phyloP scores from a whole-genome alignment of 140 eudicot genomes.

The Stevia rebaudiana region DNA sequence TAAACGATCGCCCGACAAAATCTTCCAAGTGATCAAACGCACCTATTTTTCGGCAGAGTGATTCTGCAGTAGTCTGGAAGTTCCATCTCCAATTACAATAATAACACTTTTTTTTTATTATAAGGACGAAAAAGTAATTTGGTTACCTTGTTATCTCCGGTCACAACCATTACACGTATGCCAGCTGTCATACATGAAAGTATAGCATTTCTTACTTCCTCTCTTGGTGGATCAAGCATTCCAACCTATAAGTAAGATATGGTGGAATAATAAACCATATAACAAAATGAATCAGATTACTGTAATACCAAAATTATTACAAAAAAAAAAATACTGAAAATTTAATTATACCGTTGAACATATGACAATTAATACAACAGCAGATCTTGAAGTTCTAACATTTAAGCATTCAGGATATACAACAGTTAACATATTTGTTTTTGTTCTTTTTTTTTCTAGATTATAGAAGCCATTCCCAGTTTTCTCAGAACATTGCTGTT shows the following conservation, averaged over 20 bases:
- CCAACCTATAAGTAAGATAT: constrained; percentile 59
- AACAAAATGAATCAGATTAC: neutral
- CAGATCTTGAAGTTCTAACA: neutral
- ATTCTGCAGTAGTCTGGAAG: constrained; percentile 85
- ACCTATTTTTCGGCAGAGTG: constrained; percentile 84
- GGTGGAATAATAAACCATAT: constrained; percentile 7
- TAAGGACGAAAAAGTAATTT: neutral
- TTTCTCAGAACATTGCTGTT: neutral
- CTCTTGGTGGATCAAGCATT: constrained; percentile 99
- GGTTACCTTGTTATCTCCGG: constrained; percentile 99
- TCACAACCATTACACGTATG: constrained; percentile 95
- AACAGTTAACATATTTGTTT: neutral
- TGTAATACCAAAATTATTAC: neutral
- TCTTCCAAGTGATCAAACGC: constrained; percentile 88
- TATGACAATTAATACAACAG: neutral
- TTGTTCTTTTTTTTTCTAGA: neutral
- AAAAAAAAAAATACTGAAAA: neutral
- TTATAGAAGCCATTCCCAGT: neutral
- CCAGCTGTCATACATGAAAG: constrained; percentile 99
- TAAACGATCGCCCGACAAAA: constrained; percentile 75
- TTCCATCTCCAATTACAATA: constrained; percentile 25
- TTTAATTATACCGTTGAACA: neutral
- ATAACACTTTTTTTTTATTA: neutral
- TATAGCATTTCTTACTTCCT: constrained; percentile 86
- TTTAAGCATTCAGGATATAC: neutral